Evolutionary conservation across 2,329 filamentous ascomycete species (phyloP), one percentile per base, ranked within the genome.

Genomic region (Apiospora marii): DNA sequence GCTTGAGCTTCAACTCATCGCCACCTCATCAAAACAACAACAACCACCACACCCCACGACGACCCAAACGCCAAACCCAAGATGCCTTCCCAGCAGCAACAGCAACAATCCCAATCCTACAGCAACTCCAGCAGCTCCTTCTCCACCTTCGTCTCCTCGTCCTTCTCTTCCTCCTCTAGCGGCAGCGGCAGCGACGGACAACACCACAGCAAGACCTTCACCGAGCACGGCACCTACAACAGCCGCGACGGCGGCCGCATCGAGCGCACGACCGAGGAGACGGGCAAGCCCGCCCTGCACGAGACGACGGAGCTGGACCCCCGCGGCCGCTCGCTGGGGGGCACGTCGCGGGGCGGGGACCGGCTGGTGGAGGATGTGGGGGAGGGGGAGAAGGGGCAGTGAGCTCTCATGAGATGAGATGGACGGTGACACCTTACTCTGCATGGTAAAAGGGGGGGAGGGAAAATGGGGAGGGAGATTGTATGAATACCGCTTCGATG

Each of bases 201-300:
- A 22, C 16, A 24, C 68, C 27, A 51, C 68, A 69, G 43, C 43
- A 34, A 70, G 34, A 58, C 68, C 30, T 70, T 51, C 48, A 70
- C 68, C 8, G 48, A 58, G 30, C 48, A 27, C 22, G 68, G 46
- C 37, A 12, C 46, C 4, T 70, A 41, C 68, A 70, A 70, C 68
- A 53, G 44, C 68, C 48, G 48, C 68, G 48, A 51, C 30, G 68
- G 68, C 68, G 68, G 68, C 48, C 68, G 68, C 46, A 43, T 70
- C 22, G 68, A 70, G 68, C 68, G 68, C 48, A 58, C 48, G 10
- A n/a, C 30, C 19, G 30, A 37, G 24, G 68, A 51, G 46, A 70
- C 68, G 30, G 68, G 68, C 48, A 27, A 24, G 34, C 68, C 68
- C 19, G 49, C 27, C 46, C 7, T 41, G 46, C 68, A 43, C 30